These are phyloP conservation scores for Phytophthora tubulina DNA, from an alignment of 352 stramenopile genomes.

Conservation along the genomic window DNA sequence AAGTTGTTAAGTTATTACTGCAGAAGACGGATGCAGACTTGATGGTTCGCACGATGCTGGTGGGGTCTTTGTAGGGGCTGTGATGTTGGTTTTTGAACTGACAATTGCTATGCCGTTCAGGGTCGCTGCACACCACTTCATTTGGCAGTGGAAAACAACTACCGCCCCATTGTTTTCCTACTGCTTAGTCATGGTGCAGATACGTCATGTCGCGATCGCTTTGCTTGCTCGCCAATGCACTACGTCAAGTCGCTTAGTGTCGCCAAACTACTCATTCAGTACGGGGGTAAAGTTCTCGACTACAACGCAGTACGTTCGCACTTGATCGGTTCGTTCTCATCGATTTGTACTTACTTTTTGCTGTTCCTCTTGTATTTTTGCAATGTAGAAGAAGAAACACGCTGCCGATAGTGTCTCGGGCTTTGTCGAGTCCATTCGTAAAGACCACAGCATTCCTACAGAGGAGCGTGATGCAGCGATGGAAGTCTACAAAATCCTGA, in stretches of 20 bases:
- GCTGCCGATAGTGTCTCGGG: constrained; percentile 51
- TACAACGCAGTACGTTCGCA: constrained; percentile 54
- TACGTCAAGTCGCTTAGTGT: constrained; percentile 76
- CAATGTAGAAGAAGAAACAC: constrained; percentile 64
- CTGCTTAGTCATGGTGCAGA: constrained; percentile 76
- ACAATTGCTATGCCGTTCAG: constrained; percentile 27
- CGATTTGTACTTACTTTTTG: too few species aligned
- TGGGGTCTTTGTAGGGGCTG: constrained; percentile 18
- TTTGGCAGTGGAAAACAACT: constrained; percentile 65
- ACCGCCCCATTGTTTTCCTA: constrained; percentile 71
- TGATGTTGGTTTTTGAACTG: constrained; percentile 2
- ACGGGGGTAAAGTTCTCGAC: constrained; percentile 65
- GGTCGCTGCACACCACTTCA: constrained; percentile 70
- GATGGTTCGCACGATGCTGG: constrained; percentile 74
- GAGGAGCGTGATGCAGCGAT: constrained; percentile 23
- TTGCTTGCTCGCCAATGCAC: constrained; percentile 72
- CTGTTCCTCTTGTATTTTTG: background rate
- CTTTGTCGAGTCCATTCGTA: constrained; percentile 26
- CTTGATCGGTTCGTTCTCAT: background rate
- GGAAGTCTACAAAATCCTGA: constrained; percentile 32
- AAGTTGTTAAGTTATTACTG: constrained; percentile 67
- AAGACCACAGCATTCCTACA: constrained; percentile 13
- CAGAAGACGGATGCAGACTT: constrained; percentile 57
- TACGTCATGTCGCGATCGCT: constrained; percentile 61
- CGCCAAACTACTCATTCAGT: constrained; percentile 71